These are phyloP conservation scores for Lizonia empirigonia DNA, from an alignment of 2,329 filamentous ascomycete genomes.

Conservation along the genomic window DNA sequence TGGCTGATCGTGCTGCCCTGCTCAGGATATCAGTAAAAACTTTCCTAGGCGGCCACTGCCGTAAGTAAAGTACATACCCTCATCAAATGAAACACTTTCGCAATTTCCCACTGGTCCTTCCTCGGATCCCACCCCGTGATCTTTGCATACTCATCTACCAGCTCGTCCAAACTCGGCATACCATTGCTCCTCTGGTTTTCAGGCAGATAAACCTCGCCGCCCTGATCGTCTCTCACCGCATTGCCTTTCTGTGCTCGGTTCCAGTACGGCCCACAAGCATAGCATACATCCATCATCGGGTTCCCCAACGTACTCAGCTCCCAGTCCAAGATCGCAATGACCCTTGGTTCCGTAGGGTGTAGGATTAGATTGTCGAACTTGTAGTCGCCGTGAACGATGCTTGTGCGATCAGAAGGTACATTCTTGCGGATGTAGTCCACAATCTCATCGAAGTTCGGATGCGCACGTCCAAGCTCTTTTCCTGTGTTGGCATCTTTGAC, in stretches of 20 bases:
- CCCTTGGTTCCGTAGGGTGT: constrained; percentile 80
- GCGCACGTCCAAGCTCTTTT: constrained; percentile 69
- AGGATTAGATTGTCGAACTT: constrained; percentile 73
- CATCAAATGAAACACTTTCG: constrained; percentile 45
- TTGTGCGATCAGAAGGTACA: constrained; percentile 73
- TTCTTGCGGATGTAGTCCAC: constrained; percentile 73
- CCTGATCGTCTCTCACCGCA: constrained; percentile 46
- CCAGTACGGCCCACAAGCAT: constrained; percentile 64
- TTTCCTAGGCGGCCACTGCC: neutral
- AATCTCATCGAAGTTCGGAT: constrained; percentile 79
- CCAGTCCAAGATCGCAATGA: constrained; percentile 95
- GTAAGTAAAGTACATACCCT: constrained; percentile 26
- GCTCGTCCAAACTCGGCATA: constrained; percentile 64
- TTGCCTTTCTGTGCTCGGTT: constrained; percentile 38
- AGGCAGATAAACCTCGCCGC: constrained; percentile 38
- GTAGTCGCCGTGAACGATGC: constrained; percentile 90
- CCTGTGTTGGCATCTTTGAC: constrained; percentile 73
- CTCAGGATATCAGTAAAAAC: neutral
- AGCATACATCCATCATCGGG: constrained; percentile 85
- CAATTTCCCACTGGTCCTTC: constrained; percentile 41
- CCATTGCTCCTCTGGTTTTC: constrained; percentile 60
- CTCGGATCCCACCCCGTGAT: constrained; percentile 73
- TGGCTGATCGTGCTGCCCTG: constrained; percentile 45
- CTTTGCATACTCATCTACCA: constrained; percentile 68
- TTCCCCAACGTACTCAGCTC: constrained; percentile 97